phyloP scores from a whole-genome alignment of 2,329 filamentous ascomycete genomes.

The Didymella lethalis region DNA sequence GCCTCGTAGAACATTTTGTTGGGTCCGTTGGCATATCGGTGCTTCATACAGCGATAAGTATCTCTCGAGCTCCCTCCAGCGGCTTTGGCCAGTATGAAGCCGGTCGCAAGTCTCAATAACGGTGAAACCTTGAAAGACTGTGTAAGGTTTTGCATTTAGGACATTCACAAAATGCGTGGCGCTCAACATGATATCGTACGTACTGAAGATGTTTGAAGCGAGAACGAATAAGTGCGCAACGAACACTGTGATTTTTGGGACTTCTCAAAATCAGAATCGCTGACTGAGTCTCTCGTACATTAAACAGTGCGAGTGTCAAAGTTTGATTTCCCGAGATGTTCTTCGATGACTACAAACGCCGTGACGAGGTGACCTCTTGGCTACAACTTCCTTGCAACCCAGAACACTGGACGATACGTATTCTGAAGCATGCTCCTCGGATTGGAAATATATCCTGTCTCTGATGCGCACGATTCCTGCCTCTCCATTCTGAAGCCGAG shows the following conservation, averaged over 20 bases:
- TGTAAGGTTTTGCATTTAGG: neutral
- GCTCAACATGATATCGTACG: neutral
- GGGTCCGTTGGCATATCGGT: neutral
- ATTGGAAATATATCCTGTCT: constrained; percentile 88
- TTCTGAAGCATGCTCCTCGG: constrained; percentile 84
- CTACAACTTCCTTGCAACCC: constrained; percentile 79
- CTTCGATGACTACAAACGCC: neutral
- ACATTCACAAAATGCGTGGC: neutral
- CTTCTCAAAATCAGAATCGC: neutral
- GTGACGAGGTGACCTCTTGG: neutral
- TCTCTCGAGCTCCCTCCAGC: neutral
- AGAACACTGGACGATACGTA: constrained; percentile 79
- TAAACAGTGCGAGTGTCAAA: neutral
- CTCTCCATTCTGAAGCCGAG: constrained; percentile 80
- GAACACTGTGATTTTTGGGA: neutral
- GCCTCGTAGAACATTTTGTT: neutral
- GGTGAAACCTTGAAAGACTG: neutral
- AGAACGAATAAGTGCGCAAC: neutral
- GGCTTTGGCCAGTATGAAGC: neutral
- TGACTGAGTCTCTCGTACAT: no score
- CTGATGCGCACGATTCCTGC: constrained; percentile 63
- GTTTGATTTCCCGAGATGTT: no score
- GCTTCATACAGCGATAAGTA: neutral
- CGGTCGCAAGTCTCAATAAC: neutral
- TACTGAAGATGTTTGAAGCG: neutral